Percentiles rank a stretch among this genome's conserved stretches.
These are phyloP conservation scores for Pisolithus microcarpus DNA, from an alignment of 768 basidiomycete species.

Conservation along the genomic window DNA sequence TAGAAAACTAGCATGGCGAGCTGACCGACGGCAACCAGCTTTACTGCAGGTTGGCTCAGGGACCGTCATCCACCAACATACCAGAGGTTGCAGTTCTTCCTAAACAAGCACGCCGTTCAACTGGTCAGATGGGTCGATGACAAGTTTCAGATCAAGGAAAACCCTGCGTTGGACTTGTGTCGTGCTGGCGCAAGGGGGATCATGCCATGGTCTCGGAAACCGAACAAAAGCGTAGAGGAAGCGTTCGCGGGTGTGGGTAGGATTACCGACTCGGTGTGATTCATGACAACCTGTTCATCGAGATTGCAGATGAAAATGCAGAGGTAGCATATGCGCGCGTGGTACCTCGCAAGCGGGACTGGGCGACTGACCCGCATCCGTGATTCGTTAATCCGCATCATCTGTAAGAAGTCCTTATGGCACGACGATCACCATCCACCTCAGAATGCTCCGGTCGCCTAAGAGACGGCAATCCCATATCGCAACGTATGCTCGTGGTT, in stretches of 20 bases:
- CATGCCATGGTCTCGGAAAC: conserved; percentile 72
- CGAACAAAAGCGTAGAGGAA: conserved; percentile 41
- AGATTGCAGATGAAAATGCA: conserved; percentile 35
- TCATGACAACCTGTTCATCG: too few species aligned
- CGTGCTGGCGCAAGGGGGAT: conserved; percentile 40
- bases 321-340: conserved; percentile 52
- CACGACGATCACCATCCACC: conserved; percentile 56
- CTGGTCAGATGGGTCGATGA: conserved; percentile 66
- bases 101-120: conserved; percentile 64
- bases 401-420: conserved; percentile 52
- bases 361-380: conserved; percentile 39
- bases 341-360: conserved; percentile 59
- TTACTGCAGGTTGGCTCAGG: conserved; percentile 9
- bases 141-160: conserved; percentile 49
- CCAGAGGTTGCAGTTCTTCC: conserved; percentile 56
- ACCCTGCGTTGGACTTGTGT: conserved; percentile 36
- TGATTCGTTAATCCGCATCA: conserved; percentile 37
- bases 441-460: conserved; percentile 45
- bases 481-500: conserved; percentile 45
- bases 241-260: conserved; percentile 45
- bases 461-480: conserved; percentile 15
- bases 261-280: too few species aligned
- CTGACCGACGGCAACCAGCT: conserved; percentile 31
- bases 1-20: conserved; percentile 60
- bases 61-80: conserved; percentile 30